Conservation (phyloP, 1,284 basidiomycete genomes). For the Rhodotorula sp. region DNA sequence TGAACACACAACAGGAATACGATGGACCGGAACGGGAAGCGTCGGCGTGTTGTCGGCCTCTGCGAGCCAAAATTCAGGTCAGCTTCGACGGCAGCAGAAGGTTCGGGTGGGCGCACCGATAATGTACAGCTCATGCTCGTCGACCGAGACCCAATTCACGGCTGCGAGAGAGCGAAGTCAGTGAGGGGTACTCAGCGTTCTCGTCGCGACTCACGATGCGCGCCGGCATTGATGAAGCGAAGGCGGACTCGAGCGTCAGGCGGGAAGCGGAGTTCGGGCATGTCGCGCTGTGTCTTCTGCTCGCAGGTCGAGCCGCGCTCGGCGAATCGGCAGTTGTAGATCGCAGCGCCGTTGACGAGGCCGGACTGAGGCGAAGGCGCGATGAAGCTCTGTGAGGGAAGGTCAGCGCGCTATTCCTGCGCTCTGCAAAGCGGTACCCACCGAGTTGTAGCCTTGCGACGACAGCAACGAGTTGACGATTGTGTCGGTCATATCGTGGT, state of each 20-base stretch:
- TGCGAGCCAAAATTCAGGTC: not conserved
- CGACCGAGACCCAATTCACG: slow-evolving; percentile 39
- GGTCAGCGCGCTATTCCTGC: too few species aligned
- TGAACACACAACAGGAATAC: slow-evolving; percentile 14
- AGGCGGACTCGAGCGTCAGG: slow-evolving; percentile 56
- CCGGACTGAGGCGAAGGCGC: slow-evolving; percentile 53
- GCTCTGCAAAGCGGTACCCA: slow-evolving; percentile 30
- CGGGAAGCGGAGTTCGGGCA: slow-evolving; percentile 41
- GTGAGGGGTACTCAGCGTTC: too few species aligned
- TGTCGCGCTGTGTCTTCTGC: slow-evolving; percentile 43
- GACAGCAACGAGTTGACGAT: slow-evolving; percentile 32
- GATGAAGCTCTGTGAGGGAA: slow-evolving; percentile 31
- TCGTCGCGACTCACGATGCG: slow-evolving; percentile 40
- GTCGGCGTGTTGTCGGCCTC: slow-evolving; percentile 29
- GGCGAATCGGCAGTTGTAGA: slow-evolving; percentile 49
- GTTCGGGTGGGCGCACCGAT: not conserved
- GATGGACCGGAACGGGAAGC: slow-evolving; percentile 16
- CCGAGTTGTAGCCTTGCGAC: slow-evolving; percentile 13
- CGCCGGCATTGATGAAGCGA: slow-evolving; percentile 58
- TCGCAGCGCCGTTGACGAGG: slow-evolving; percentile 58
- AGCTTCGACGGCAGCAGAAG: not conserved
- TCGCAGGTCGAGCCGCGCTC: slow-evolving; percentile 47
- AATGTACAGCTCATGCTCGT: slow-evolving; percentile 39
- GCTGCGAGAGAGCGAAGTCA: not conserved
- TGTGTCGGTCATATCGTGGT: slow-evolving; percentile 47